Percentiles rank a stretch among this genome's conserved stretches.
Conservation (phyloP, 176 grass and related monocot genomes). For the Dendrocalamus sinicus region DNA sequence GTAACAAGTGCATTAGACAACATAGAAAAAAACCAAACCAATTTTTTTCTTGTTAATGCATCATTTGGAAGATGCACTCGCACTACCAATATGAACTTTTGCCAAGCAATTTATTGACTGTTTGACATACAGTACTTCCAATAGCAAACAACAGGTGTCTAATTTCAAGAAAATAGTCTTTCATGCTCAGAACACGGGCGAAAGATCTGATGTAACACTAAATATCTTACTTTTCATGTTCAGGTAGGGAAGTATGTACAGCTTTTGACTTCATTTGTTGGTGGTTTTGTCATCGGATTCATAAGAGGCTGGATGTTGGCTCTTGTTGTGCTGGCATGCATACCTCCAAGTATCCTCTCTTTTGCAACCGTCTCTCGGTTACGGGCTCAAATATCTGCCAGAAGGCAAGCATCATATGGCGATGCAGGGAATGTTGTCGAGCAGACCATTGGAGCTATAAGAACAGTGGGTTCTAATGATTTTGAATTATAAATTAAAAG, state of each 20-base stretch:
- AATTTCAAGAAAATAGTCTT: conserved; percentile 19
- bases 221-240: conserved; percentile 4
- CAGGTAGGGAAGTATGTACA: conserved; percentile 81
- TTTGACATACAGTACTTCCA: background rate
- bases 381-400: conserved; percentile 60
- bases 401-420: conserved; percentile 61
- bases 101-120: background rate
- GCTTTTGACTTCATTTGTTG: conserved; percentile 59
- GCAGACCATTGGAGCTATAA: conserved; percentile 75
- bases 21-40: background rate
- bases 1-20: conserved; percentile 31
- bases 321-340: conserved; percentile 62
- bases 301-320: conserved; percentile 70
- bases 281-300: conserved; percentile 79
- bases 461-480: conserved; percentile 66
- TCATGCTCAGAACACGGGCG: conserved; percentile 2
- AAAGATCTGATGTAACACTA: background rate
- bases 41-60: background rate
- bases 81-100: background rate
- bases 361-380: conserved; percentile 58
- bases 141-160: background rate
- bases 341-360: conserved; percentile 63
- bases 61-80: background rate
- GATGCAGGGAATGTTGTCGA: conserved; percentile 81
- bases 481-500: conserved; percentile 6